These are phyloP conservation scores for Sugiyamaella novakii DNA, from an alignment of 1,139 yeast genomes.

Conservation along the genomic window DNA sequence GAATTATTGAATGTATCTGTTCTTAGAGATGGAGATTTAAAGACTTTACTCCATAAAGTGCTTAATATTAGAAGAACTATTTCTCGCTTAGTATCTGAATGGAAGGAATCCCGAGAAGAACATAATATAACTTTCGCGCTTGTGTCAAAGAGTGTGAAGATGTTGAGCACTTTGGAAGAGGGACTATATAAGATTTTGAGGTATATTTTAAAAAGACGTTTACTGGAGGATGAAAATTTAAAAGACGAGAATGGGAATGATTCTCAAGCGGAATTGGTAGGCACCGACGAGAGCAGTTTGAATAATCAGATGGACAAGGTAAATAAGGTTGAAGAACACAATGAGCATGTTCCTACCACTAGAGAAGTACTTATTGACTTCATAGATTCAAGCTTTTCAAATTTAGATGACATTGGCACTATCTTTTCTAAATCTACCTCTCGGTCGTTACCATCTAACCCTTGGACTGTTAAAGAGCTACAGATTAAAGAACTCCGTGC, in stretches of 20 bases:
- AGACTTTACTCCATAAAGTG: background rate
- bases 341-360: background rate
- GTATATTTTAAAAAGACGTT: conserved; percentile 1
- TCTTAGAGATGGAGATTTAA: background rate
- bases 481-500: conserved; percentile 27
- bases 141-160: background rate
- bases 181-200: conserved; percentile 2
- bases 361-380: background rate
- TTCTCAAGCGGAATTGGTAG: background rate
- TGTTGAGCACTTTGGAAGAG: background rate
- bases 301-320: background rate
- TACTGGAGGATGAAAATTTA: background rate
- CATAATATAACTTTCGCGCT: conserved; percentile 3
- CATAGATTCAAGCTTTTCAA: background rate
- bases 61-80: background rate
- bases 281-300: background rate
- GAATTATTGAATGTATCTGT: conserved; percentile 9
- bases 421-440: conserved; percentile 9
- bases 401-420: background rate
- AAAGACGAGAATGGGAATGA: background rate
- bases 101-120: conserved; percentile 4
- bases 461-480: conserved; percentile 31
- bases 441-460: conserved; percentile 22
- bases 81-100: conserved; percentile 7
- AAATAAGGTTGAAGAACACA: background rate